Conservation (phyloP, 192 early-diverging fungal genomes). For the Chytriomyces confervae region DNA sequence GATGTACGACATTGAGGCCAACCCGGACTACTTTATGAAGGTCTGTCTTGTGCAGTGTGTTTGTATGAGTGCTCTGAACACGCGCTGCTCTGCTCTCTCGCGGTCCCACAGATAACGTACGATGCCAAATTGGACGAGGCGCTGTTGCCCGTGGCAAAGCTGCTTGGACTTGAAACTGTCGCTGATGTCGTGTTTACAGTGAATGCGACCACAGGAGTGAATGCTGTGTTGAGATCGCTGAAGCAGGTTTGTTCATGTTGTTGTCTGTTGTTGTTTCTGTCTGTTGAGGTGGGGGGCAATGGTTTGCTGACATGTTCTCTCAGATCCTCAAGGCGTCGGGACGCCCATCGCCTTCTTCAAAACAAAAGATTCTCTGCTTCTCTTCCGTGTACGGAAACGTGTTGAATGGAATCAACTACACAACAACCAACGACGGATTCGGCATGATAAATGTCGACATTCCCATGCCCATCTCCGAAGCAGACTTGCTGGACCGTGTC, state of each 20-base stretch:
- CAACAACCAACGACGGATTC: slow-evolving; percentile 51
- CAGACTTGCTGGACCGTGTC: slow-evolving; percentile 38
- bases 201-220: slow-evolving; percentile 64
- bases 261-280: neutral
- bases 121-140: slow-evolving; percentile 37
- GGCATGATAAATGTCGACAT: slow-evolving; percentile 52
- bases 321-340: neutral
- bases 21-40: slow-evolving; percentile 60
- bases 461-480: slow-evolving; percentile 50
- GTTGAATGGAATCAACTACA: slow-evolving; percentile 49
- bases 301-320: neutral
- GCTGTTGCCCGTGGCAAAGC: slow-evolving; percentile 40
- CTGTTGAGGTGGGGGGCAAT: neutral
- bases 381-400: slow-evolving; percentile 63
- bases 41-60: slow-evolving; percentile 2
- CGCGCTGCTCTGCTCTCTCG: neutral
- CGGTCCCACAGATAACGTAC: slow-evolving; percentile 25
- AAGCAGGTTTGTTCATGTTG: neutral
- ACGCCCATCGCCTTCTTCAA: neutral
- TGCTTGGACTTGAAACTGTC: slow-evolving; percentile 53
- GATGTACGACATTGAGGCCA: slow-evolving; percentile 39
- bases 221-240: slow-evolving; percentile 45
- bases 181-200: slow-evolving; percentile 62
- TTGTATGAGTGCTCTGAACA: no score
- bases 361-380: slow-evolving; percentile 55